Evolutionary conservation across 2,329 filamentous ascomycete species (phyloP), one percentile per base, ranked within the genome.

Genomic region (Phialemonium atrogriseum): DNA sequence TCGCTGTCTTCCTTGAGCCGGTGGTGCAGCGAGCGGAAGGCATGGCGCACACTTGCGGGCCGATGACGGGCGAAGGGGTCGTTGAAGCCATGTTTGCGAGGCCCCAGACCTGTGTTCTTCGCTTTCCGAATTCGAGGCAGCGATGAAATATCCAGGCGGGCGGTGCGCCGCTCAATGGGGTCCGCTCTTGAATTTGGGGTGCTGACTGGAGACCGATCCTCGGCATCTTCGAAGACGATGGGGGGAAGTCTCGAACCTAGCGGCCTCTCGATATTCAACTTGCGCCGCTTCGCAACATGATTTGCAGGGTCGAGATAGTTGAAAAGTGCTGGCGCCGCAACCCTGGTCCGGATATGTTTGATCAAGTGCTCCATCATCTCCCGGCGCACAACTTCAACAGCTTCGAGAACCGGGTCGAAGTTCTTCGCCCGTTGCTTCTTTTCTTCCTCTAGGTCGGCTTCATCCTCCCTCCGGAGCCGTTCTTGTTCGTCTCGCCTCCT

Each of bases 291-390:
- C n/a, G 77, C 72, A 3, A 68, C 66, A 55, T 94, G 87, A 36
- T 86, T 83, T 33, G 72, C 72, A 4, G 91, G 88, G 42, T 94
- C 80, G 36, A 98, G 72, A 48, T 80, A 87, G 24, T 86, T 75
- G 44, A 84, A 82, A 22, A 98, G 67, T 25, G 78, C 72, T 3
- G 87, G 86, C 6, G 80, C 84, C 7, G 84, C 88, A 28, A 96
- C 78, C 46, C 89, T 83, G 26, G 81, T 83, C 46, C 88, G 87
- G 49, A 96, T 84, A 52, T 95, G 87, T 42, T 83, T 77, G 40
- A 96, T 77, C 21, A 98, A 64, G 54, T 93, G 91, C 51, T 93
- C 84, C 37, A 76, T 79, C 51, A 98, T 66, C 54, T 96, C 88
- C 32, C 77, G 74, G 31, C 81, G 74, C 32, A 95, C 72, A 26